A percentile compares a stretch with the other conserved stretches of the same genome.
These are phyloP conservation scores for Pseudoscleropodium purum DNA, from an alignment of 225 moss, liverwort and hornwort genomes.

Conservation along the genomic window DNA sequence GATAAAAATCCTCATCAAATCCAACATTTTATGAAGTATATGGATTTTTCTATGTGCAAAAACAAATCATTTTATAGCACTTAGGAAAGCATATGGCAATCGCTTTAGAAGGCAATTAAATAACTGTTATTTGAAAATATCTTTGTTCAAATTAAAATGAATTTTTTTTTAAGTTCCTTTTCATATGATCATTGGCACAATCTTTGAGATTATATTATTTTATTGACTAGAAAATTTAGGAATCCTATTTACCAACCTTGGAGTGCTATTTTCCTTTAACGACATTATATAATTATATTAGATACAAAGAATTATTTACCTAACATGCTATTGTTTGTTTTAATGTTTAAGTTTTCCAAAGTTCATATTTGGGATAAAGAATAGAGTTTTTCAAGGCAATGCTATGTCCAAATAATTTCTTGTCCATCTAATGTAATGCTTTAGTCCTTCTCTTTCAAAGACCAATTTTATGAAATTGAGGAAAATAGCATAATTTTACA, in stretches of 20 bases:
- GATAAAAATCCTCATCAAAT: not conserved
- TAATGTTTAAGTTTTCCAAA: not conserved
- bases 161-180: not conserved
- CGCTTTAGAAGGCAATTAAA: not conserved
- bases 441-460: too few species aligned
- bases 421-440: not conserved
- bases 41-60: not conserved
- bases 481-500: not conserved
- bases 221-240: too few species aligned
- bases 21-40: not conserved
- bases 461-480: not conserved
- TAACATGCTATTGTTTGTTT: not conserved
- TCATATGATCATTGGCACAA: not conserved
- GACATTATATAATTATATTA: not conserved
- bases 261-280: not conserved
- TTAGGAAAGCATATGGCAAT: not conserved
- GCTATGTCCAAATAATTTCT: not conserved
- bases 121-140: not conserved
- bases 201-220: not conserved
- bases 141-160: not conserved
- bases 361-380: not conserved
- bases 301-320: not conserved
- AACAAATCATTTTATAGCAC: not conserved
- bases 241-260: not conserved
- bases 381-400: not conserved